Evolutionary conservation across 2,329 filamentous ascomycete genomes (phyloP).

Genomic region (Macrophomina pseudophaseolina): DNA sequence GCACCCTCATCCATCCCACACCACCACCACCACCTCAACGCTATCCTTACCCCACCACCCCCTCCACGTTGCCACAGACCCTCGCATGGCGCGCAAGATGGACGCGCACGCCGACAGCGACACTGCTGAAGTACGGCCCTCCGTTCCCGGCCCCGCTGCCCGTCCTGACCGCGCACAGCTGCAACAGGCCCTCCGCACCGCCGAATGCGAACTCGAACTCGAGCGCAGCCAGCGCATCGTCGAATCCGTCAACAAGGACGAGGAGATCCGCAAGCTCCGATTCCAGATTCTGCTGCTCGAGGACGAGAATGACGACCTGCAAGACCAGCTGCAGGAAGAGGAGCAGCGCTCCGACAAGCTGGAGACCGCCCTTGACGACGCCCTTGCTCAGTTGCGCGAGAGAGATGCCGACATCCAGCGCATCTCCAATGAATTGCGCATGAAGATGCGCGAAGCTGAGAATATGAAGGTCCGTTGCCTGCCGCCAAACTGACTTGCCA

Average conservation of each 20-base stretch:
- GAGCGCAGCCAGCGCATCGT: slow-evolving; percentile 68
- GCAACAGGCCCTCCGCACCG: slow-evolving; percentile 58
- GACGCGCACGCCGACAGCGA: slow-evolving; percentile 37
- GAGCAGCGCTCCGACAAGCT: slow-evolving; percentile 65
- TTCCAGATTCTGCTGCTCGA: slow-evolving; percentile 73
- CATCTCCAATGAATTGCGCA: slow-evolving; percentile 57
- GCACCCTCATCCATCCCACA: background rate
- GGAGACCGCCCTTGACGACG: slow-evolving; percentile 56
- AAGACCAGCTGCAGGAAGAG: slow-evolving; percentile 65
- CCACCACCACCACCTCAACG: background rate
- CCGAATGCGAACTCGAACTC: slow-evolving; percentile 71
- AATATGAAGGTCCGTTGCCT: slow-evolving; percentile 59
- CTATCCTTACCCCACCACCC: slow-evolving; percentile 6
- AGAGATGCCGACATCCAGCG: slow-evolving; percentile 51
- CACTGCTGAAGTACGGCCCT: slow-evolving; percentile 39
- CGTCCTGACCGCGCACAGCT: slow-evolving; percentile 37
- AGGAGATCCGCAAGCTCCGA: slow-evolving; percentile 72
- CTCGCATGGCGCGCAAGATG: slow-evolving; percentile 35
- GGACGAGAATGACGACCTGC: slow-evolving; percentile 73
- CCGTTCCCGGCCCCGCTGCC: background rate
- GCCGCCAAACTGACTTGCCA: background rate
- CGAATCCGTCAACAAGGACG: slow-evolving; percentile 73
- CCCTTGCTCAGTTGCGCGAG: slow-evolving; percentile 53
- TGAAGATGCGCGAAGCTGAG: slow-evolving; percentile 60
- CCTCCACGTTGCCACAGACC: background rate